These are phyloP conservation scores for Limnomonas spitsbergensis DNA, from an alignment of 139 green algal genomes.

Conservation along the genomic window DNA sequence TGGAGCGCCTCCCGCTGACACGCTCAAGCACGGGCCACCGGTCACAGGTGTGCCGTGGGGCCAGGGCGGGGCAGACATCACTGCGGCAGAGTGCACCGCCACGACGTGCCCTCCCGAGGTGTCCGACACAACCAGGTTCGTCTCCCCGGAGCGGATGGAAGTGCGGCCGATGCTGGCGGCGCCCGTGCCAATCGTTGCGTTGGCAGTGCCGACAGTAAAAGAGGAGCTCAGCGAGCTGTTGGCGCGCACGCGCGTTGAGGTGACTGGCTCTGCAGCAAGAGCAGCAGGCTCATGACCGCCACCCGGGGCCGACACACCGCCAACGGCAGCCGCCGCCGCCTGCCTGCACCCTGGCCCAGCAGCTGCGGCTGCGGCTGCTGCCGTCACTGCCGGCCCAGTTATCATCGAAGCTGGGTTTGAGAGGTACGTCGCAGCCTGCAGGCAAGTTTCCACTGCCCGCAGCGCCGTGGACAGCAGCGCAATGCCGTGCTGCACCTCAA, in stretches of 20 bases:
- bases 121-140: neutral
- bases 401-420: neutral
- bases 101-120: neutral
- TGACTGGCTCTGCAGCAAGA: no score
- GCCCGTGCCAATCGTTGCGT: neutral
- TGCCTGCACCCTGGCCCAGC: no score
- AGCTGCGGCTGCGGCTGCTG: neutral
- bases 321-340: neutral
- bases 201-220: neutral
- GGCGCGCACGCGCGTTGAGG: no score
- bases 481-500: slow-evolving; percentile 38
- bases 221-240: neutral
- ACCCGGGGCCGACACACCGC: neutral
- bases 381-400: neutral
- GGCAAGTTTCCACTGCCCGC: slow-evolving; percentile 43
- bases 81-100: no score
- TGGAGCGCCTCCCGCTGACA: neutral
- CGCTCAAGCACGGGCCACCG: neutral
- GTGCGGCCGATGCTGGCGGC: neutral
- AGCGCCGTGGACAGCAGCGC: slow-evolving; percentile 39
- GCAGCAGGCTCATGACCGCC: no score
- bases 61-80: neutral
- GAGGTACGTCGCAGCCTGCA: slow-evolving; percentile 25
- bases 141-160: neutral
- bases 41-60: neutral